These are phyloP conservation scores for Talaromyces verruculosus DNA, from an alignment of 2,329 filamentous ascomycete species.

Conservation along the genomic window DNA sequence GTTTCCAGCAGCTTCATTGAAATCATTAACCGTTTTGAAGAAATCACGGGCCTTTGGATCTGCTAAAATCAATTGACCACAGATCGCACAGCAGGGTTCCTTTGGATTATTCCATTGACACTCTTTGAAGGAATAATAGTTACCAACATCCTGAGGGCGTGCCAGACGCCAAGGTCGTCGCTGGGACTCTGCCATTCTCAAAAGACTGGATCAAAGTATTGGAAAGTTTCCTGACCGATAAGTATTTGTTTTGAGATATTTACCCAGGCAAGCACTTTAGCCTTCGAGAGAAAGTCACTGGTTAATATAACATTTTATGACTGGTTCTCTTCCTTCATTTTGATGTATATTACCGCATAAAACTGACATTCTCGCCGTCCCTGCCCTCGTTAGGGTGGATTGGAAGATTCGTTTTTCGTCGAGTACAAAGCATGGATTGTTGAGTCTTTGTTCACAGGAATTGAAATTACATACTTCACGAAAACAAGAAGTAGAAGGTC, in stretches of 20 bases:
- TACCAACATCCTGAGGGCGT: neutral
- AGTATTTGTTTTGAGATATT: neutral
- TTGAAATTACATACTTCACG: no score
- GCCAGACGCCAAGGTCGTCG: neutral
- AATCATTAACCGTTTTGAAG: neutral
- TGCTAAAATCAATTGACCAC: constrained; percentile 1
- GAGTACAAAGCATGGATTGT: neutral
- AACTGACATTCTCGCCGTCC: neutral
- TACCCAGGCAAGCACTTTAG: neutral
- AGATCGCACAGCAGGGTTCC: constrained; percentile 1
- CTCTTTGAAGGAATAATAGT: neutral
- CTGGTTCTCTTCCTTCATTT: neutral
- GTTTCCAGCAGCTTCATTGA: neutral
- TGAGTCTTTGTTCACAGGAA: neutral
- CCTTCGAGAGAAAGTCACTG: neutral
- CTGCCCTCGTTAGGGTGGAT: neutral
- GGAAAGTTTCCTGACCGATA: neutral
- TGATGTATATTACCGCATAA: neutral
- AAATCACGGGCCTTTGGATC: neutral
- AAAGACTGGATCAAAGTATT: neutral
- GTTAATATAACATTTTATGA: neutral
- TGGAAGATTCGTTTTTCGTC: neutral
- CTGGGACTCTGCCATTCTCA: neutral
- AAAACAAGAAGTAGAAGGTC: neutral
- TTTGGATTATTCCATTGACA: neutral